A percentile compares a stretch with the other conserved stretches of the same genome.
Conservation (phyloP, 1,284 basidiomycete species). For the Ustilago esculenta region DNA sequence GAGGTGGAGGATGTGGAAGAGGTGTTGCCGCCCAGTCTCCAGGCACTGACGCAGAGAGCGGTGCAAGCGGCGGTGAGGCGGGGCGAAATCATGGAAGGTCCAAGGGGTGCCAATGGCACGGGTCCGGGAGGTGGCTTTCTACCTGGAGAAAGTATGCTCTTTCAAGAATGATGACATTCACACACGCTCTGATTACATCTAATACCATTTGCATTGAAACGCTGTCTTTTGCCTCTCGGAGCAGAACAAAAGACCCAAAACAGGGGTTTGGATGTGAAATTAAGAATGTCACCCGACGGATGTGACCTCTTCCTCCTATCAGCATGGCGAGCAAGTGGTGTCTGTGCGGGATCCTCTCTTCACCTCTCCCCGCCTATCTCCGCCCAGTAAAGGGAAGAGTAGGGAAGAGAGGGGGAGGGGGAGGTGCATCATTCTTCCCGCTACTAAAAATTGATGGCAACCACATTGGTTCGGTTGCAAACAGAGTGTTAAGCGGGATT, state of each 20-base stretch:
- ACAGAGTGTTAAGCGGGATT: conserved; percentile 54
- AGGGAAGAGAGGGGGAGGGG: background rate
- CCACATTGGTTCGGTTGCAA: conserved; percentile 52
- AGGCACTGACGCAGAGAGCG: conserved; percentile 27
- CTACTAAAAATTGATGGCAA: conserved; percentile 58
- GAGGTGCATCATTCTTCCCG: conserved; percentile 39
- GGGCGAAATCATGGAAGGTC: conserved; percentile 10
- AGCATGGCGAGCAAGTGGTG: conserved; percentile 36
- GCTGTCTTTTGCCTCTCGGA: no score
- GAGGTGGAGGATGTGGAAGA: conserved; percentile 49
- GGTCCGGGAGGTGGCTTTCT: conserved; percentile 40
- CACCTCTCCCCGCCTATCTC: background rate
- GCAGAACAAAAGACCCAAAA: no score
- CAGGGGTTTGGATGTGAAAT: no score
- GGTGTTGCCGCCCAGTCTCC: conserved; percentile 38
- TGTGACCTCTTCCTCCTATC: conserved; percentile 38
- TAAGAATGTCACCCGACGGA: conserved; percentile 46
- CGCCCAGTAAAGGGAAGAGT: background rate
- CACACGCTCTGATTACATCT: no score
- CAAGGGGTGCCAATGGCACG: conserved; percentile 23
- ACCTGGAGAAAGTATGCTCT: conserved; percentile 42
- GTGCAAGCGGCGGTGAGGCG: conserved; percentile 21
- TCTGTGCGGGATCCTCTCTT: conserved; percentile 41
- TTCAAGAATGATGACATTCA: conserved; percentile 34
- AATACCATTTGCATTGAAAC: no score